Conservation (phyloP, 2,329 filamentous ascomycete species). For the Aspergillus spinulosporus region DNA sequence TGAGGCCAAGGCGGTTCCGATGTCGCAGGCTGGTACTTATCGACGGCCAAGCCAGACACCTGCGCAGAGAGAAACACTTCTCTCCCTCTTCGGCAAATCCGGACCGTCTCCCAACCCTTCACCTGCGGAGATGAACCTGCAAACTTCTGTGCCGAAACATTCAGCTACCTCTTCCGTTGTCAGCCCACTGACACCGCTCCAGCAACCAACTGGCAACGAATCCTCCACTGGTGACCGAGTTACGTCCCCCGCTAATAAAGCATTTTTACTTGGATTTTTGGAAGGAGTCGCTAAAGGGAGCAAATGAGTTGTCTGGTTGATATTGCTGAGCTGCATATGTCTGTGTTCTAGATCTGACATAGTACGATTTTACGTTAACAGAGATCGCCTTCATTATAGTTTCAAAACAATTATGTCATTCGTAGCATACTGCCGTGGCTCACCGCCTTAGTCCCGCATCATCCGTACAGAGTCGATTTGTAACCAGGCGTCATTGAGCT, state of each 20-base stretch:
- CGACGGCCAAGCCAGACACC: conserved; percentile 44
- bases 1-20: conserved; percentile 18
- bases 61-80: conserved; percentile 51
- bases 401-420: conserved; percentile 11
- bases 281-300: conserved; percentile 55
- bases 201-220: conserved; percentile 23
- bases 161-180: conserved; percentile 28
- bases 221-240: conserved; percentile 36
- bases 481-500: conserved; percentile 17
- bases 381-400: neutral
- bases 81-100: conserved; percentile 65
- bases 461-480: conserved; percentile 21
- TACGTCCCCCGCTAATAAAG: conserved; percentile 68
- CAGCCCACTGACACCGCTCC: conserved; percentile 34
- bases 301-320: conserved; percentile 25
- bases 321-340: neutral
- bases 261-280: conserved; percentile 74
- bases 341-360: conserved; percentile 5
- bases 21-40: conserved; percentile 31
- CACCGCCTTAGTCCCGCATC: conserved; percentile 26
- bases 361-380: neutral
- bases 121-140: conserved; percentile 24
- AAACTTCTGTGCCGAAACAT: conserved; percentile 22
- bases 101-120: conserved; percentile 27
- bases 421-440: conserved; percentile 26